phyloP scores from a whole-genome alignment of 805 yeast genomes.

The Candida ficus region DNA sequence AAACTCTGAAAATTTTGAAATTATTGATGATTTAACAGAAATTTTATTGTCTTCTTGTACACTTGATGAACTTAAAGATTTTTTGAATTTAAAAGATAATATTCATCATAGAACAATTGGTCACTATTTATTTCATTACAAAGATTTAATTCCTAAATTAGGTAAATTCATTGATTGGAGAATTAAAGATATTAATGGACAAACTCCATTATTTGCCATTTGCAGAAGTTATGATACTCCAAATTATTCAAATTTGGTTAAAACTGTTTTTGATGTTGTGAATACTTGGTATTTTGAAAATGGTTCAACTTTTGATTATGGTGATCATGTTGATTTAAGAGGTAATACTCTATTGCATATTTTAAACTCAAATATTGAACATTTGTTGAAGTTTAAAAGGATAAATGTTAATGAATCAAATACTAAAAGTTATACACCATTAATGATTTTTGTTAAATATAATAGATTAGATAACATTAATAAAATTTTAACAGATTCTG shows the following conservation, averaged over 20 bases:
- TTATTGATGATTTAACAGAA: constrained; percentile 42
- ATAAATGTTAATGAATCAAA: constrained; percentile 59
- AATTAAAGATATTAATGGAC: constrained; percentile 53
- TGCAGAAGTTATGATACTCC: constrained; percentile 79
- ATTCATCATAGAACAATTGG: constrained; percentile 56
- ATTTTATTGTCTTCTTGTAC: constrained; percentile 40
- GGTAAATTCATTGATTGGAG: constrained; percentile 70
- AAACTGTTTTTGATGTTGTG: constrained; percentile 40
- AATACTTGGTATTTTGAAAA: constrained; percentile 35
- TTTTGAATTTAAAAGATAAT: constrained; percentile 45
- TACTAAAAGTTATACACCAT: constrained; percentile 55
- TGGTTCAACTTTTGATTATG: constrained; percentile 34
- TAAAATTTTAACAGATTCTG: constrained; percentile 41
- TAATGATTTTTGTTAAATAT: constrained; percentile 66
- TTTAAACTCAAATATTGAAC: constrained; percentile 44
- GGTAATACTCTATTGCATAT: constrained; percentile 80
- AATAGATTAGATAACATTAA: constrained; percentile 57
- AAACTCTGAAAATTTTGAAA: constrained; percentile 43
- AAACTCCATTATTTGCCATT: constrained; percentile 74
- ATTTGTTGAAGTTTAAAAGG: constrained; percentile 32
- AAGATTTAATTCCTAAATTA: constrained; percentile 42
- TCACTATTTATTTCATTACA: constrained; percentile 63
- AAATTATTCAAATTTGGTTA: constrained; percentile 47
- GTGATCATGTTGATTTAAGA: constrained; percentile 63
- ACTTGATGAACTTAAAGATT: constrained; percentile 39